Conservation (phyloP, 129 eudicot genomes). For the Flaveria brownii region DNA sequence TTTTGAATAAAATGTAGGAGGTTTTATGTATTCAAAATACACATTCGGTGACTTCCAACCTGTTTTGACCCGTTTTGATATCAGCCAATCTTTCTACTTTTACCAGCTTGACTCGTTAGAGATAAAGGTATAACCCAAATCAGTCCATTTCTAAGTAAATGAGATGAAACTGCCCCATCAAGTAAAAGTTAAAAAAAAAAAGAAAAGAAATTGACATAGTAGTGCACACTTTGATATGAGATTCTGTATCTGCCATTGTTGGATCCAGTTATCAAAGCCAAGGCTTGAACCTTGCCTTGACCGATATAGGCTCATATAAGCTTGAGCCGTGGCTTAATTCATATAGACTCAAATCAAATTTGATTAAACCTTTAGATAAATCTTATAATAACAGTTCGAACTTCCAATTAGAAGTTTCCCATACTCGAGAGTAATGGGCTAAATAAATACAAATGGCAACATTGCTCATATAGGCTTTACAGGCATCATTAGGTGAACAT, state of each 20-base stretch:
- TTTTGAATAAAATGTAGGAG: neutral
- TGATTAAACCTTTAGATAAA: neutral
- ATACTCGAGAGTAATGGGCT: neutral
- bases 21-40: no score
- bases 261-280: no score
- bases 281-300: no score
- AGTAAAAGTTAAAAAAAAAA: no score
- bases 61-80: no score
- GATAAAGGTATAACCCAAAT: neutral
- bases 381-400: neutral
- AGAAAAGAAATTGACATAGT: no score
- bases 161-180: no score
- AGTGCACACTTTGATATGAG: no score
- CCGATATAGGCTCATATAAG: neutral
- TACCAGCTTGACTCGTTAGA: no score
- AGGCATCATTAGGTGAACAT: neutral
- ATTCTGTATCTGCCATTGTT: no score
- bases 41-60: no score
- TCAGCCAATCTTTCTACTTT: no score
- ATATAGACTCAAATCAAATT: neutral
- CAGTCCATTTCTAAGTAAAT: neutral
- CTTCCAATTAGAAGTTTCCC: neutral
- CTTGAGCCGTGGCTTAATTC: neutral
- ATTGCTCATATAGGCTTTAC: conserved; percentile 10
- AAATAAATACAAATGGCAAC: neutral